A percentile compares a stretch with the other conserved stretches of the same genome.
Conservation (phyloP, 179 eudicot genomes). For the Patellifolia procumbens region DNA sequence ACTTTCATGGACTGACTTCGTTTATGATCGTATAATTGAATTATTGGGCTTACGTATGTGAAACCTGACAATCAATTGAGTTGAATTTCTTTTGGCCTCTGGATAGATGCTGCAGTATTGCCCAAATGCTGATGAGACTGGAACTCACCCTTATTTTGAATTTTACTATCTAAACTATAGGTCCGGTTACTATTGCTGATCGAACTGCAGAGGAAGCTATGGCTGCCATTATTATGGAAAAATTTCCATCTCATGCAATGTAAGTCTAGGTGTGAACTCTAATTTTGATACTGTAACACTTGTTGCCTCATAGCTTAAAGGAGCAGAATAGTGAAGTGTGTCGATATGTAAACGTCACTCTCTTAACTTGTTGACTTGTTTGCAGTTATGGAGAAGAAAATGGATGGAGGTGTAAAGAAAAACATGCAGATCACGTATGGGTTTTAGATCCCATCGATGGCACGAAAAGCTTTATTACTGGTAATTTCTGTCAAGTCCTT, state of each 20-base stretch:
- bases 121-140: not conserved
- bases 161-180: conserved; percentile 35
- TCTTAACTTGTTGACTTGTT: not conserved
- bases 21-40: not conserved
- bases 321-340: not conserved
- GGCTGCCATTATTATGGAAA: conserved; percentile 60
- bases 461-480: conserved; percentile 96
- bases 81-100: not conserved
- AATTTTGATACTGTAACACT: not conserved
- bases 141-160: not conserved
- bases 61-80: not conserved
- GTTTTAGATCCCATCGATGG: conserved; percentile 98
- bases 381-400: conserved; percentile 94
- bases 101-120: not conserved
- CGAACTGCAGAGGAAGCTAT: conserved; percentile 86
- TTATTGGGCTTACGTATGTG: not conserved
- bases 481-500: conserved; percentile 33
- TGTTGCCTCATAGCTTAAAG: not conserved
- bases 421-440: conserved; percentile 86
- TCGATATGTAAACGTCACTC: not conserved
- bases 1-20: not conserved
- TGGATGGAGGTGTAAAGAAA: conserved; percentile 90
- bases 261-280: conserved; percentile 38
- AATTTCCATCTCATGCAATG: conserved; percentile 84
- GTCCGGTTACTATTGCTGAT: conserved; percentile 98